Conservation (phyloP, 768 basidiomycete species). For the Mycena alexandri region DNA sequence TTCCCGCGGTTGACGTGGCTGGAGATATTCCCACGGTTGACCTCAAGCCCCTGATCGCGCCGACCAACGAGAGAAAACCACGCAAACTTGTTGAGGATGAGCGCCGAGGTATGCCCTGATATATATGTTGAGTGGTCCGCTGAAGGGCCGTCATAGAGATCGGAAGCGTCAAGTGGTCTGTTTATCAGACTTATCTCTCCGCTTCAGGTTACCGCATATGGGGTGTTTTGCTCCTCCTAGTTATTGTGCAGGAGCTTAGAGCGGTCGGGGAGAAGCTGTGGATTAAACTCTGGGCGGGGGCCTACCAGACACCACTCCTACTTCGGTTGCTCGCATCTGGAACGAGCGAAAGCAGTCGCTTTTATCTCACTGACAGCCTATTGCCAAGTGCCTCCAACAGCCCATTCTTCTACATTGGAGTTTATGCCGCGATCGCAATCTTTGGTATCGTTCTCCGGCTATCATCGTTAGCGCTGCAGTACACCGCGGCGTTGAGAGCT, state of each 20-base stretch:
- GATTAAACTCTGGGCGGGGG: slow-evolving; percentile 61
- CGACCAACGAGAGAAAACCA: slow-evolving; percentile 53
- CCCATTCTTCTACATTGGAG: slow-evolving; percentile 64
- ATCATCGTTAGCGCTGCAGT: slow-evolving; percentile 62
- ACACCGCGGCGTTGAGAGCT: slow-evolving; percentile 62
- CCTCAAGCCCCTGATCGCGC: too few species aligned
- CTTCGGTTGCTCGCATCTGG: too few species aligned
- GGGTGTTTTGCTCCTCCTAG: slow-evolving; percentile 61
- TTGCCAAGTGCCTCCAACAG: too few species aligned
- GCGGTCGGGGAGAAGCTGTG: slow-evolving; percentile 69
- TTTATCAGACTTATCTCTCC: slow-evolving; percentile 64
- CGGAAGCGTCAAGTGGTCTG: not conserved
- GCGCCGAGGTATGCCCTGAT: slow-evolving; percentile 54
- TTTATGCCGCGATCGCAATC: slow-evolving; percentile 71
- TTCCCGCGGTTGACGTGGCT: too few species aligned
- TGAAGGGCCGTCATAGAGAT: too few species aligned
- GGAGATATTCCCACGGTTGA: too few species aligned
- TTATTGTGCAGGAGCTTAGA: slow-evolving; percentile 61
- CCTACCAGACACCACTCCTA: too few species aligned
- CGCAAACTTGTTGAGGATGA: slow-evolving; percentile 76
- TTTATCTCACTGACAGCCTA: too few species aligned
- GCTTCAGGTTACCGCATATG: slow-evolving; percentile 85
- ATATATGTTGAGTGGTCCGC: not conserved
- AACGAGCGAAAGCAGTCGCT: too few species aligned
- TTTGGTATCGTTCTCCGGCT: slow-evolving; percentile 59